A percentile compares a stretch with the other conserved stretches of the same genome.
These are phyloP conservation scores for Boletellus sp. DNA, from an alignment of 768 basidiomycete species.

Conservation along the genomic window DNA sequence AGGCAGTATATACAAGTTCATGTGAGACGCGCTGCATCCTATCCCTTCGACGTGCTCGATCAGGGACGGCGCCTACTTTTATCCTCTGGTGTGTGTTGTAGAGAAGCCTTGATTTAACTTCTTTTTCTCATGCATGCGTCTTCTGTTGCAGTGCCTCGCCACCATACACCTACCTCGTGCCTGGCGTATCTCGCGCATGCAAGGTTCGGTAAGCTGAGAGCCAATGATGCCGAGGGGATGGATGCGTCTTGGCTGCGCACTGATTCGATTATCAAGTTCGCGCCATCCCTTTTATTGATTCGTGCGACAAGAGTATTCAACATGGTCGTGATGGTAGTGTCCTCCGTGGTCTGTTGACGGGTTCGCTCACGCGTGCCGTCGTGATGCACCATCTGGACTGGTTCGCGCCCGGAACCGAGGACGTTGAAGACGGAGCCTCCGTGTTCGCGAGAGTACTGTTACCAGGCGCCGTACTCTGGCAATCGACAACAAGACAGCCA, in stretches of 20 bases:
- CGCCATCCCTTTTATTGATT: neutral
- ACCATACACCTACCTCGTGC: slow-evolving; percentile 55
- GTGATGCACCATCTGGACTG: no score
- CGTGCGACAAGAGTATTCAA: neutral
- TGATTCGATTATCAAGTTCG: slow-evolving; percentile 64
- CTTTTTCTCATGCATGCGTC: slow-evolving; percentile 7
- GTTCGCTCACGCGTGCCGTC: no score
- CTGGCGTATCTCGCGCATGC: slow-evolving; percentile 61
- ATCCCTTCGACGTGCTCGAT: slow-evolving; percentile 45
- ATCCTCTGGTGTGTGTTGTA: slow-evolving; percentile 43
- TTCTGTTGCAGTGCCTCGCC: slow-evolving; percentile 36
- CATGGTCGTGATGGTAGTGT: no score
- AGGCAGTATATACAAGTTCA: slow-evolving; percentile 46
- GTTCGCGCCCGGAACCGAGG: slow-evolving; percentile 43
- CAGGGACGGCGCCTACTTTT: slow-evolving; percentile 66
- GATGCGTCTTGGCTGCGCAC: slow-evolving; percentile 69
- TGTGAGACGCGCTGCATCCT: slow-evolving; percentile 51
- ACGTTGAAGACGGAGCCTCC: slow-evolving; percentile 48
- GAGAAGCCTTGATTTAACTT: neutral
- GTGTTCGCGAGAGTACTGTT: slow-evolving; percentile 57
- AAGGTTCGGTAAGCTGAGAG: slow-evolving; percentile 58
- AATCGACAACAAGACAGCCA: slow-evolving; percentile 58
- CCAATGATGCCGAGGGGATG: slow-evolving; percentile 35
- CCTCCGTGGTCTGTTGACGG: no score
- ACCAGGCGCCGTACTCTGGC: slow-evolving; percentile 60